Percentiles rank a stretch among this genome's conserved stretches.
phyloP scores from a whole-genome alignment of 1,284 basidiomycete species.

The Ustilago vetiveriae region DNA sequence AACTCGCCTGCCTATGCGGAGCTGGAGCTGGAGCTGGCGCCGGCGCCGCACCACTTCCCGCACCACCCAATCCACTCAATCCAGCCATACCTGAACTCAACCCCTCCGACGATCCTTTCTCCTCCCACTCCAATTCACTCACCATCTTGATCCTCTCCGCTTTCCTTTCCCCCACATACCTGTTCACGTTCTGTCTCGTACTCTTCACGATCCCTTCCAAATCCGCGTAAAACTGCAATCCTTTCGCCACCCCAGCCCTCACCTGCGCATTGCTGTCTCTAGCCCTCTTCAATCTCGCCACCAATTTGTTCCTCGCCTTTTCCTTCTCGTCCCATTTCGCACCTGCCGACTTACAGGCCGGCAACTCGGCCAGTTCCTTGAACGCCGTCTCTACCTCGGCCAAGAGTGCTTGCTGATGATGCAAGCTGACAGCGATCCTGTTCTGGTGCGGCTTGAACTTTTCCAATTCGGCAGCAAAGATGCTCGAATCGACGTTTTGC shows the following conservation, averaged over 20 bases:
- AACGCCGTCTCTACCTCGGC: slow-evolving; percentile 58
- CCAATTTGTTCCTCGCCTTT: slow-evolving; percentile 77
- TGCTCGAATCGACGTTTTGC: slow-evolving; percentile 80
- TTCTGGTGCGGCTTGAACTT: slow-evolving; percentile 93
- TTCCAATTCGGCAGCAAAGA: slow-evolving; percentile 92
- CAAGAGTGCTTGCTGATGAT: slow-evolving; percentile 78
- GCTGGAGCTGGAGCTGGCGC: no score
- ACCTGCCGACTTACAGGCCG: slow-evolving; percentile 72
- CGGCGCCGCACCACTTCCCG: slow-evolving; percentile 13
- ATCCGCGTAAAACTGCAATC: slow-evolving; percentile 85
- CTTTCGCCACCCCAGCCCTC: slow-evolving; percentile 84
- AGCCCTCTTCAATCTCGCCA: slow-evolving; percentile 77
- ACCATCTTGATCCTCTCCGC: slow-evolving; percentile 78
- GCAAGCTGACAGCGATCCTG: slow-evolving; percentile 78
- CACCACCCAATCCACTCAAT: slow-evolving; percentile 17
- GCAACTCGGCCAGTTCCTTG: slow-evolving; percentile 31
- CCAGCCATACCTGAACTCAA: slow-evolving; percentile 23
- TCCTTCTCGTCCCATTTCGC: slow-evolving; percentile 79
- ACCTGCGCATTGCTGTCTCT: slow-evolving; percentile 87
- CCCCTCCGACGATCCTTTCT: slow-evolving; percentile 68
- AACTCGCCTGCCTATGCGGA: slow-evolving; percentile 38
- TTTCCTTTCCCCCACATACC: slow-evolving; percentile 76
- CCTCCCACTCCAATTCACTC: slow-evolving; percentile 78
- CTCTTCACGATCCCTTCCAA: slow-evolving; percentile 76
- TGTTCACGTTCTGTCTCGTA: slow-evolving; percentile 74